These are phyloP conservation scores for Brassica rapa DNA, from an alignment of 345 rosid species.

Conservation along the genomic window DNA sequence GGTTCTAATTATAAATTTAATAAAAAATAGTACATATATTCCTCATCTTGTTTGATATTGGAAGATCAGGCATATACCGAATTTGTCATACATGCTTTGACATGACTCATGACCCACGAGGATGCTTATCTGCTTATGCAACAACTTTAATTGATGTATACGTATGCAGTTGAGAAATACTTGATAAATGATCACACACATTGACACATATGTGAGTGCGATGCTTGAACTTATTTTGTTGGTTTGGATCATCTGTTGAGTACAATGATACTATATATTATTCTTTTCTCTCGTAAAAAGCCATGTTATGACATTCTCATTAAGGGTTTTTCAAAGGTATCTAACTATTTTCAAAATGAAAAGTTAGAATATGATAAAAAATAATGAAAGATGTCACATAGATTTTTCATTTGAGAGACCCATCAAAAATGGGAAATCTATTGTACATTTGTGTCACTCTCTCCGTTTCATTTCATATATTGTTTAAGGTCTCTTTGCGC, in stretches of 20 bases:
- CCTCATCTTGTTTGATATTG: not conserved
- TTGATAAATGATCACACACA: constrained; percentile 8
- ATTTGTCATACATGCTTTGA: constrained; percentile 20
- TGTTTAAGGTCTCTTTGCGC: too few species aligned
- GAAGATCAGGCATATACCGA: constrained; percentile 14
- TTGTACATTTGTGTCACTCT: not conserved
- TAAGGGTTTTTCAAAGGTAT: not conserved
- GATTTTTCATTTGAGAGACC: not conserved
- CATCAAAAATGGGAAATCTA: not conserved
- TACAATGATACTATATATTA: constrained; percentile 12
- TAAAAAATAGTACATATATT: not conserved
- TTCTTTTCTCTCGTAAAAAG: not conserved
- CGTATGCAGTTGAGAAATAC: constrained; percentile 31
- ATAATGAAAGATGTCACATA: not conserved
- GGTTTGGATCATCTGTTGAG: constrained; percentile 25
- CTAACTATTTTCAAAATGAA: not conserved
- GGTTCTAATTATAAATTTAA: not conserved
- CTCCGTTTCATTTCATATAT: too few species aligned
- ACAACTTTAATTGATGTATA: constrained; percentile 20
- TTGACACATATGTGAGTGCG: constrained; percentile 11
- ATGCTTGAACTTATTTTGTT: constrained; percentile 16
- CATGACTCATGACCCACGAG: constrained; percentile 9
- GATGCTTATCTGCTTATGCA: constrained; percentile 34
- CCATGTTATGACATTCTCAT: not conserved
- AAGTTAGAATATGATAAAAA: not conserved